Evolutionary conservation across 2,329 filamentous ascomycete genomes (phyloP), one percentile per base, ranked within the genome.

Genomic region (Colletotrichum sp.): DNA sequence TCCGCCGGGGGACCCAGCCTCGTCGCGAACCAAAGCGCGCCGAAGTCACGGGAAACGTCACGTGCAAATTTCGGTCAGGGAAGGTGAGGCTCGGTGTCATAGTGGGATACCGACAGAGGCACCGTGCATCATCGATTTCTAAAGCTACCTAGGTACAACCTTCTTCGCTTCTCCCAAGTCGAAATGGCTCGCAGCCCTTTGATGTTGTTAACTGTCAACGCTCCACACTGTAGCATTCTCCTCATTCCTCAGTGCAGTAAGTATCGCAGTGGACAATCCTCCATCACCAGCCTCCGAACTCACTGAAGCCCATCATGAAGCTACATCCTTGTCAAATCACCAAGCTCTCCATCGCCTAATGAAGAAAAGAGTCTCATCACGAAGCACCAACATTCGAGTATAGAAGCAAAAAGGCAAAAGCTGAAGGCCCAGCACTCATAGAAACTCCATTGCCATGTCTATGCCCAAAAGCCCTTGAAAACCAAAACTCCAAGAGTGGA

Each of bases 381-480:
- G 9, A 13, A 24, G 13, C 30, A 34, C 15, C 6, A 26, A 18
- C 2, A 15, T 9, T 28, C 8, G 21, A 8, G 18, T 2, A 16
- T 1, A 26, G 8, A 30, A 39, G 49, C 10, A 28, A 36, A 26
- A n/a, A 30, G 18, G 21, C 10, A 21, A 28, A 36, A 69, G 49
- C 30, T 32, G 10, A 65, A 49, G 32, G 36, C 7, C 30, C 36
- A 62, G 36, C 62, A 65, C 55, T 64, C 64, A 36, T 52, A 49
- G 64, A 72, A 60, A 76, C 69, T 69, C 69, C 73, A 73, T 69
- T 73, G 44, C 73, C 69, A 69, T 69, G 57, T 76, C 57, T 73
- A 72, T 64, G 72, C 63, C 32, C 64, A 69, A 60, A 74, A 72
- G 59, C 44, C 34, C 30, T 59, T 13, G 49, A 64, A 52, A 60